These are phyloP conservation scores for Euphorbia celastroides DNA, from an alignment of 441 rosid genomes.

Conservation along the genomic window DNA sequence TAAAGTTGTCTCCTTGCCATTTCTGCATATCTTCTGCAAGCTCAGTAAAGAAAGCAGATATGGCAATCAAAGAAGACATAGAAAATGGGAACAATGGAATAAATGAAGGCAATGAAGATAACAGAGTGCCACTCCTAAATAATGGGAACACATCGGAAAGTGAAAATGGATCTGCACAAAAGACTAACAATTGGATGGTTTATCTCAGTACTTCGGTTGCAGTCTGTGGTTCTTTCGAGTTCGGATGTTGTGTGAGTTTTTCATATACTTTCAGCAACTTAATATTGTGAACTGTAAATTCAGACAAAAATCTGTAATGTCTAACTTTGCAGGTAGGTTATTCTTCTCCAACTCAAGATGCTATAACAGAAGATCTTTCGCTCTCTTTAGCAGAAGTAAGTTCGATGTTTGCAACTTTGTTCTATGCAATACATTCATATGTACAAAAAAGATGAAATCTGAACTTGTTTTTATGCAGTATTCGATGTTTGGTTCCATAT, in stretches of 20 bases:
- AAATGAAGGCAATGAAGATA: conserved; percentile 17
- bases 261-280: not conserved
- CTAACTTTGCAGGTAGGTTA: conserved; percentile 69
- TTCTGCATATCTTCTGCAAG: conserved; percentile 11
- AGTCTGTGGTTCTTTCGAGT: conserved; percentile 81
- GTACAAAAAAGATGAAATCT: not conserved
- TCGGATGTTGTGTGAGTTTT: conserved; percentile 81
- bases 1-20: not conserved
- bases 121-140: conserved; percentile 35
- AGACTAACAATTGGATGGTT: conserved; percentile 50
- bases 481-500: conserved; percentile 82
- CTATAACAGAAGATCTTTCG: conserved; percentile 59
- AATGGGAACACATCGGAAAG: conserved; percentile 19
- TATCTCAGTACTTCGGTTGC: conserved; percentile 77
- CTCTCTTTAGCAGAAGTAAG: conserved; percentile 66
- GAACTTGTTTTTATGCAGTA: conserved; percentile 39
- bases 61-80: conserved; percentile 38
- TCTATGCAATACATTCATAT: not conserved
- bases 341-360: conserved; percentile 81
- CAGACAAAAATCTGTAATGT: conserved; percentile 10
- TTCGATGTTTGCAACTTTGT: not conserved
- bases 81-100: conserved; percentile 15
- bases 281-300: too few relatives aligned
- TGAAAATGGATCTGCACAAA: conserved; percentile 20
- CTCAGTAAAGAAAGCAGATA: conserved; percentile 9